A percentile compares a stretch with the other conserved stretches of the same genome.
Evolutionary conservation across 106 monocot genomes (phyloP).

Genomic region (Dioscorea zingiberensis): DNA sequence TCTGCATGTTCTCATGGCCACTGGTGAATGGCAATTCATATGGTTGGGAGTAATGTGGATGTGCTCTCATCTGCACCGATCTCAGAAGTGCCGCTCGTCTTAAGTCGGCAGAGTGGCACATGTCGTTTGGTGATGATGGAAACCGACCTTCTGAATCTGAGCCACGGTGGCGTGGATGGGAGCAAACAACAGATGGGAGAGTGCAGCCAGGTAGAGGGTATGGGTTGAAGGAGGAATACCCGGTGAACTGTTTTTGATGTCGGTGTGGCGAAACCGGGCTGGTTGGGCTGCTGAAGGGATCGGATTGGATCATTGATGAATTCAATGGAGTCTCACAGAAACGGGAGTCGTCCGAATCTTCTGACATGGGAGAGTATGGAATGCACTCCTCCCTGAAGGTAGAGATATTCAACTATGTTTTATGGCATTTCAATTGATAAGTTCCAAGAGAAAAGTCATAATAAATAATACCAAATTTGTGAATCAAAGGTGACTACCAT

Average conservation of each 20-base stretch:
- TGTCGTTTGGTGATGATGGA: slow-evolving; percentile 86
- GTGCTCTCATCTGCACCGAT: slow-evolving; percentile 85
- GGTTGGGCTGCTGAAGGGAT: slow-evolving; percentile 26
- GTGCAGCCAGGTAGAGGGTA: slow-evolving; percentile 37
- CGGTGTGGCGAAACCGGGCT: slow-evolving; percentile 73
- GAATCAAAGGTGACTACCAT: too few species aligned
- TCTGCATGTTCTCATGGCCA: slow-evolving; percentile 31
- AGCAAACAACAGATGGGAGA: slow-evolving; percentile 46
- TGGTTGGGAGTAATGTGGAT: slow-evolving; percentile 36
- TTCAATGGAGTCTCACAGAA: slow-evolving; percentile 34
- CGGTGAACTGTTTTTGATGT: slow-evolving; percentile 23
- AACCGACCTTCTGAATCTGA: slow-evolving; percentile 72
- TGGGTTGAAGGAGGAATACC: slow-evolving; percentile 3
- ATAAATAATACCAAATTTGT: too few species aligned
- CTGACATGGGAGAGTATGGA: slow-evolving; percentile 89
- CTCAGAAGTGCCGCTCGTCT: slow-evolving; percentile 70
- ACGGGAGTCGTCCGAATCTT: slow-evolving; percentile 81
- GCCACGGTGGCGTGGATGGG: slow-evolving; percentile 53
- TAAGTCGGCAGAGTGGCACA: slow-evolving; percentile 75
- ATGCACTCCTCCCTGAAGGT: slow-evolving; percentile 67
- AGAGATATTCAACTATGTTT: not conserved
- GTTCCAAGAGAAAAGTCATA: too few species aligned
- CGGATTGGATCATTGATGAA: slow-evolving; percentile 20
- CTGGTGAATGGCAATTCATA: slow-evolving; percentile 34
- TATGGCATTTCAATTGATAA: not conserved